Evolutionary conservation across 371 early-diverging fungal species (phyloP).

Genomic region (Mortierella sp.): DNA sequence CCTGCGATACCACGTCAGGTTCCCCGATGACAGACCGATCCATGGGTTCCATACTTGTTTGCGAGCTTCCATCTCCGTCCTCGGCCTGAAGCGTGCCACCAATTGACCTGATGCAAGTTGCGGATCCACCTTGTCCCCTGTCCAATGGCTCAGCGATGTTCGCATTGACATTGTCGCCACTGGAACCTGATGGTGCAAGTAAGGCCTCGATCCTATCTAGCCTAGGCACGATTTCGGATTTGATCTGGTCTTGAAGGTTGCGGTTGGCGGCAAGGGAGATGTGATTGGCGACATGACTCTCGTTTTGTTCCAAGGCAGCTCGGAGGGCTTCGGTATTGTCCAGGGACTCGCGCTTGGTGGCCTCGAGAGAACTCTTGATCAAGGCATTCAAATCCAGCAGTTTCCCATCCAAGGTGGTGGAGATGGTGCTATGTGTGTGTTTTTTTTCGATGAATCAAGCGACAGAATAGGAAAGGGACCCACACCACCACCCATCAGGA

Average conservation of each 20-base stretch:
- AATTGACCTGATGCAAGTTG: slow-evolving; percentile 55
- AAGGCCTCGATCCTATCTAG: slow-evolving; percentile 21
- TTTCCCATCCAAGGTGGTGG: slow-evolving; percentile 8
- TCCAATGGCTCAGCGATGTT: slow-evolving; percentile 1
- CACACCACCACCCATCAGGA: background rate
- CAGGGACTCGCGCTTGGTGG: slow-evolving; percentile 9
- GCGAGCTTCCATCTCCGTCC: background rate
- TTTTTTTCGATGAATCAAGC: background rate
- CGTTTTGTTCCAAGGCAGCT: slow-evolving; percentile 1
- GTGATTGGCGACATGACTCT: slow-evolving; percentile 6
- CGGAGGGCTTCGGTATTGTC: slow-evolving; percentile 13
- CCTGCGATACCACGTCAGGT: background rate
- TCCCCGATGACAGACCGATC: background rate
- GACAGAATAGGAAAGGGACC: background rate
- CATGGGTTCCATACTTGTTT: slow-evolving; percentile 3
- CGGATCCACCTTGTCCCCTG: slow-evolving; percentile 80
- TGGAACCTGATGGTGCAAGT: slow-evolving; percentile 11
- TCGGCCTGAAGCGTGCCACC: background rate
- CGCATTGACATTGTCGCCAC: too few relatives aligned
- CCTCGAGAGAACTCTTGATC: slow-evolving; percentile 13
- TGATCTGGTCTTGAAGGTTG: slow-evolving; percentile 20
- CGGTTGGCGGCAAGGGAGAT: background rate
- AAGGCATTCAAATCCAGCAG: slow-evolving; percentile 8
- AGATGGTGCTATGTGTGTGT: background rate
- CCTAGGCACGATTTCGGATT: slow-evolving; percentile 14